These are phyloP conservation scores for Tulasnella sp. DNA, from an alignment of 768 basidiomycete species.

Conservation along the genomic window DNA sequence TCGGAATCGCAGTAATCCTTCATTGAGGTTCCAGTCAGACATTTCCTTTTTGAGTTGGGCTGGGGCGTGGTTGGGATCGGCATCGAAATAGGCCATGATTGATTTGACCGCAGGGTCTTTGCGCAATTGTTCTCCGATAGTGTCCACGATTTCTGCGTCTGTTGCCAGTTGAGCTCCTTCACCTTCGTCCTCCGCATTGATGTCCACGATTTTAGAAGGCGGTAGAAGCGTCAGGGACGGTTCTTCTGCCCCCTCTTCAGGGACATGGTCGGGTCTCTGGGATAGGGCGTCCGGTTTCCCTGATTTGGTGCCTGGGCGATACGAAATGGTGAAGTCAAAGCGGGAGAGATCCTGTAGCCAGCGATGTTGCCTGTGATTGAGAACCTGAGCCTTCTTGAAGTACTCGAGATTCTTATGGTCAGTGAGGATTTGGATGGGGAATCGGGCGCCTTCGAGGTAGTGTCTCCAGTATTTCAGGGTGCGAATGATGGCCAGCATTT, in stretches of 20 bases:
- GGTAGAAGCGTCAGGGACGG: not conserved
- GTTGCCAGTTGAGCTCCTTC: not conserved
- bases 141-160: not conserved
- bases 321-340: slow-evolving; percentile 37
- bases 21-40: not conserved
- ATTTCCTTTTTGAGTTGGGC: not conserved
- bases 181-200: too few relatives aligned
- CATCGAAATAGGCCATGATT: too few relatives aligned
- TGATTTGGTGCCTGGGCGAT: slow-evolving; percentile 28
- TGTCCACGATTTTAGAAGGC: not conserved
- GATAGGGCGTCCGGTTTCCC: slow-evolving; percentile 23
- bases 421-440: slow-evolving; percentile 19
- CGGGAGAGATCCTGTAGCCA: slow-evolving; percentile 37
- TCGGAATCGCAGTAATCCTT: not conserved
- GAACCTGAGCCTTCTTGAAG: slow-evolving; percentile 34
- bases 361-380: slow-evolving; percentile 37
- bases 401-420: slow-evolving; percentile 39
- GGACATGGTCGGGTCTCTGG: not conserved
- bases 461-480: slow-evolving; percentile 33
- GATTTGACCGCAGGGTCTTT: too few relatives aligned
- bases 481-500: slow-evolving; percentile 40
- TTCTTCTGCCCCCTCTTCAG: slow-evolving; percentile 29
- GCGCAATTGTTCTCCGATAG: not conserved
- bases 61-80: not conserved
- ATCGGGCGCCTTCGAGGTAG: slow-evolving; percentile 33